phyloP scores from a whole-genome alignment of 2,329 filamentous ascomycete species.

The Catunica adiposa region DNA sequence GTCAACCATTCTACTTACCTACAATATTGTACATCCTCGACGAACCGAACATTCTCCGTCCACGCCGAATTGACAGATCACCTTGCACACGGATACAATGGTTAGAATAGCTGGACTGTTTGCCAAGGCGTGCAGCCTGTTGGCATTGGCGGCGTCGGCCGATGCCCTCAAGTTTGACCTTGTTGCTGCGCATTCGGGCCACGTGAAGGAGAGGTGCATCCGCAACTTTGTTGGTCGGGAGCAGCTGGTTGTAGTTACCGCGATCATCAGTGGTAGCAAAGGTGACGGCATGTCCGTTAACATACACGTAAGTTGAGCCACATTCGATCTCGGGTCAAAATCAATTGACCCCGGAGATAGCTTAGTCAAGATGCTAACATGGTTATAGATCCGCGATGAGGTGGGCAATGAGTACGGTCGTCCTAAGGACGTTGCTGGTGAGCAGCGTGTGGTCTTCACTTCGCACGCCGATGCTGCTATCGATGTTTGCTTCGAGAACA shows the following conservation, averaged over 20 bases:
- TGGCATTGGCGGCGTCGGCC: slow-evolving; percentile 37
- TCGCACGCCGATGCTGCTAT: slow-evolving; percentile 83
- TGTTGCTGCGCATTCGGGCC: slow-evolving; percentile 40
- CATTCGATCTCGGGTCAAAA: neutral
- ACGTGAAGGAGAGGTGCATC: slow-evolving; percentile 73
- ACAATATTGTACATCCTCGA: too few species aligned
- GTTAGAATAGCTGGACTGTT: slow-evolving; percentile 24
- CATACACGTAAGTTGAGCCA: slow-evolving; percentile 54
- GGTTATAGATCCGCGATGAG: slow-evolving; percentile 69
- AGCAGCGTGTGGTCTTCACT: slow-evolving; percentile 86
- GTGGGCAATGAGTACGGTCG: slow-evolving; percentile 91
- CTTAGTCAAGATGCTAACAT: slow-evolving; percentile 10
- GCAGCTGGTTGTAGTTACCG: slow-evolving; percentile 88
- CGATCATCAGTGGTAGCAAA: slow-evolving; percentile 66
- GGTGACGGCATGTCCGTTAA: slow-evolving; percentile 89
- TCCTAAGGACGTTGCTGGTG: slow-evolving; percentile 79
- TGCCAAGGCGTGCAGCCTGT: slow-evolving; percentile 41
- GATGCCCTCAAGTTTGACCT: slow-evolving; percentile 89
- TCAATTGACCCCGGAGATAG: neutral
- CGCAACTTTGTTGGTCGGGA: slow-evolving; percentile 89
- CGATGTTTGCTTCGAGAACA: slow-evolving; percentile 91
- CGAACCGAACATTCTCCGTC: too few species aligned
- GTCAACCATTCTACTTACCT: too few species aligned
- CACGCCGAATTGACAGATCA: too few species aligned
- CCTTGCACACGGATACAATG: slow-evolving; percentile 2